Conservation (phyloP, 108 stramenopile species). For the Fragilariopsis cylindrus region DNA sequence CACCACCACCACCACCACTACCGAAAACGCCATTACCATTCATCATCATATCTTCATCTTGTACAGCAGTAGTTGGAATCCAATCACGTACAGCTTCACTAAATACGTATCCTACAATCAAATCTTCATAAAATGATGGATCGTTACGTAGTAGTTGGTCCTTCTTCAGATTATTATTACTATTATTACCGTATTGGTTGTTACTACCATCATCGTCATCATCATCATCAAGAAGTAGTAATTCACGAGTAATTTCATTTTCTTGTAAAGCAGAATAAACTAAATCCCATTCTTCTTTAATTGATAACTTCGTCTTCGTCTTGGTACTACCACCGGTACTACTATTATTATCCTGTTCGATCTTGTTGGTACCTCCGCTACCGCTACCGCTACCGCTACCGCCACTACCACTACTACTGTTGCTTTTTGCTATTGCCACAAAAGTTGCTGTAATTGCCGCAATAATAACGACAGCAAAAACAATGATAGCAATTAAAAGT, state of each 20-base stretch:
- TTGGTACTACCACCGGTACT: neutral
- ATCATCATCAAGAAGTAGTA: neutral
- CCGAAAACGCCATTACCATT: too few relatives aligned
- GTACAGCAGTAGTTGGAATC: neutral
- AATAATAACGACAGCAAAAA: neutral
- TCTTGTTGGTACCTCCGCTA: neutral
- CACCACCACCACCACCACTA: too few relatives aligned
- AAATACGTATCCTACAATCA: neutral
- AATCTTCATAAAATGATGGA: neutral
- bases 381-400: neutral
- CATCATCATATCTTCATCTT: too few relatives aligned
- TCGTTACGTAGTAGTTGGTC: neutral
- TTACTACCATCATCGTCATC: neutral
- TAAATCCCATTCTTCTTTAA: constrained; percentile 4
- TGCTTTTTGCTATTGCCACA: neutral
- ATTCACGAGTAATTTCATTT: neutral
- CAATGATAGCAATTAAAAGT: neutral
- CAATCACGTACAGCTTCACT: neutral
- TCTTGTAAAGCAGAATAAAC: neutral
- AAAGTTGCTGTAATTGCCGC: neutral
- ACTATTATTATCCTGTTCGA: neutral
- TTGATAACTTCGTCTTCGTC: neutral
- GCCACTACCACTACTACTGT: neutral
- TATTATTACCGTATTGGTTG: too few relatives aligned
- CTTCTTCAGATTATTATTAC: too few relatives aligned